Conservation (phyloP, 2,329 filamentous ascomycete genomes). For the Clonostachys chloroleuca region DNA sequence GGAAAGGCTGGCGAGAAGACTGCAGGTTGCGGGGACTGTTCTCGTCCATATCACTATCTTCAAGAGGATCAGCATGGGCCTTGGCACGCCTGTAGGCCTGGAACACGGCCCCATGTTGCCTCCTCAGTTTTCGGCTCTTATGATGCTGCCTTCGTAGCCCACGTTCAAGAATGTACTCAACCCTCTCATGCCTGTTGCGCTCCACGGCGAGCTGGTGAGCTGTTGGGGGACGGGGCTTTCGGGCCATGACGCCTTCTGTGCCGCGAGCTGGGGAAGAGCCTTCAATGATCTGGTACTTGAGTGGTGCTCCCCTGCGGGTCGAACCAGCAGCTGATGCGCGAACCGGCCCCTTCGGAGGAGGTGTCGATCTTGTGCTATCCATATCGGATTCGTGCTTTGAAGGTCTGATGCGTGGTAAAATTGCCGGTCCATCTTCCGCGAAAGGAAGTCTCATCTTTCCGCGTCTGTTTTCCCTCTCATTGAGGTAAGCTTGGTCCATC, state of each 20-base stretch:
- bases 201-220: conserved; percentile 80
- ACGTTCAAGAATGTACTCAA: conserved; percentile 79
- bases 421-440: conserved; percentile 50
- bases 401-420: conserved; percentile 59
- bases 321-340: conserved; percentile 15
- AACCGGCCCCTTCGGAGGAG: conserved; percentile 25
- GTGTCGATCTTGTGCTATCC: conserved; percentile 38
- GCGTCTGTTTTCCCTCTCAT: conserved; percentile 55
- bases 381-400: conserved; percentile 53
- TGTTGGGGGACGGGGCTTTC: conserved; percentile 70
- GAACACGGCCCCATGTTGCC: conserved; percentile 61
- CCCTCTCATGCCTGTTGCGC: conserved; percentile 70
- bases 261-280: conserved; percentile 55
- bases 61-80: conserved; percentile 47
- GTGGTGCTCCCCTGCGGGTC: conserved; percentile 35
- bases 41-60: conserved; percentile 60
- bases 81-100: conserved; percentile 63
- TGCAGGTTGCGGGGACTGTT: conserved; percentile 23
- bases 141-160: conserved; percentile 65
- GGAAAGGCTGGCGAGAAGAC: conserved; percentile 32
- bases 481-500: conserved; percentile 67
- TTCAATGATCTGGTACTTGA: conserved; percentile 58
- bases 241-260: conserved; percentile 49
- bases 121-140: conserved; percentile 55
- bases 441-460: conserved; percentile 30